Conservation (phyloP, 2,329 filamentous ascomycete genomes). For the Mycosphaerella arachidis region DNA sequence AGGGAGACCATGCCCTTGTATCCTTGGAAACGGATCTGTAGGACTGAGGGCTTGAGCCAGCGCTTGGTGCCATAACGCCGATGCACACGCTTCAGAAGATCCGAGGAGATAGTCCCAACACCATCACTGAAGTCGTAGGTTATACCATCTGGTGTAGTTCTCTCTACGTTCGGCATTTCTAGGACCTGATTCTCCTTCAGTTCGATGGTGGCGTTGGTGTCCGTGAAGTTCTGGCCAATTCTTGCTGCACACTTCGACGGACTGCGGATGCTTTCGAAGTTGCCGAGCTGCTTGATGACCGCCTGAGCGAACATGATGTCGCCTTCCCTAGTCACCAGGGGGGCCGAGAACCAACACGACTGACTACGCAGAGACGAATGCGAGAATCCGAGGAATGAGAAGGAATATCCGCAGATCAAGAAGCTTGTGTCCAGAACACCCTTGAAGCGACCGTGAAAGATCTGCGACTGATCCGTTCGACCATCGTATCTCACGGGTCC, state of each 20-base stretch:
- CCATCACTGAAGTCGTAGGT: constrained; percentile 67
- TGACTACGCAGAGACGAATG: constrained; percentile 72
- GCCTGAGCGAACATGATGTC: constrained; percentile 32
- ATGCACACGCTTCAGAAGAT: constrained; percentile 59
- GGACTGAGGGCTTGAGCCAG: constrained; percentile 54
- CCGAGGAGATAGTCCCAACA: constrained; percentile 66
- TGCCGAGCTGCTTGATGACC: constrained; percentile 45
- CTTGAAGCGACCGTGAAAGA: constrained; percentile 59
- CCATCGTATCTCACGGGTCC: constrained; percentile 57
- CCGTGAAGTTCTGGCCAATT: constrained; percentile 66
- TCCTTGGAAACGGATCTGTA: constrained; percentile 70
- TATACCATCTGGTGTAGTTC: constrained; percentile 40
- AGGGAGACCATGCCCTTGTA: constrained; percentile 74
- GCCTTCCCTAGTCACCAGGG: constrained; percentile 37
- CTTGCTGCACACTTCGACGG: constrained; percentile 57
- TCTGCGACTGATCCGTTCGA: constrained; percentile 43
- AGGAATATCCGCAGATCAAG: constrained; percentile 58
- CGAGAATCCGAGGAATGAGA: constrained; percentile 70
- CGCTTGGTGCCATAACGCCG: constrained; percentile 45
- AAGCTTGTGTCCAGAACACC: constrained; percentile 57
- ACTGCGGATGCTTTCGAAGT: constrained; percentile 49
- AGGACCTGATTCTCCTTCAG: constrained; percentile 36
- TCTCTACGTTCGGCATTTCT: constrained; percentile 51
- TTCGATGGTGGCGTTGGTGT: constrained; percentile 62
- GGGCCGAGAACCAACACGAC: constrained; percentile 62